phyloP scores from a whole-genome alignment of 805 yeast genomes.

The Lachancea sp. region DNA sequence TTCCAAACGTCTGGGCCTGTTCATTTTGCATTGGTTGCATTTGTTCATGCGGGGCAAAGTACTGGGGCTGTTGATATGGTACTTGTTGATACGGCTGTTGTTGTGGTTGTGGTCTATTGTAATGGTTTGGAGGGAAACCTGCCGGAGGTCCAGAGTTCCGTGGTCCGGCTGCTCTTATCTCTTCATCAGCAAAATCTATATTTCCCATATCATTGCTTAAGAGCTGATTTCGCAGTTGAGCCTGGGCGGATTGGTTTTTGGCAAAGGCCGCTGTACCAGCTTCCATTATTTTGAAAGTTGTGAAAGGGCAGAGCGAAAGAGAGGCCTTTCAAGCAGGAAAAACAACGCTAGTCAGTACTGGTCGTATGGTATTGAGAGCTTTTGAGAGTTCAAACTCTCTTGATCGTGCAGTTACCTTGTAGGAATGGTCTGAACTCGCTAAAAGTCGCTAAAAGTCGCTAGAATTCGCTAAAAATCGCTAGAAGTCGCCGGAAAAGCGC shows the following conservation, averaged over 20 bases:
- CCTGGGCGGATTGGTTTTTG: constrained; percentile 10
- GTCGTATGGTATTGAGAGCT: too few relatives aligned
- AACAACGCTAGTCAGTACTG: too few relatives aligned
- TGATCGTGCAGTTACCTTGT: not conserved
- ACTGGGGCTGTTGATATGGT: not conserved
- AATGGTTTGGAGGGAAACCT: not conserved
- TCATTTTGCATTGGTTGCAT: not conserved
- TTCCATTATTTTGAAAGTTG: constrained; percentile 21
- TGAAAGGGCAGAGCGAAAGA: not conserved
- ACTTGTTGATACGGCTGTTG: too few relatives aligned
- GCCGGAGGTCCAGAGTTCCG: not conserved
- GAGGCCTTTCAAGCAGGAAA: not conserved
- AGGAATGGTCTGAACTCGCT: not conserved
- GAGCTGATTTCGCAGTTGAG: constrained; percentile 32
- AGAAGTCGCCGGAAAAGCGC: not conserved
- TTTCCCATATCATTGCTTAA: constrained; percentile 37
- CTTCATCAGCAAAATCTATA: constrained; percentile 43
- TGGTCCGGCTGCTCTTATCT: constrained; percentile 25
- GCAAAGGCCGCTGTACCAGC: constrained; percentile 30
- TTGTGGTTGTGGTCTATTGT: not conserved
- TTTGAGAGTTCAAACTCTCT: too few relatives aligned
- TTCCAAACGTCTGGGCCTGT: not conserved
- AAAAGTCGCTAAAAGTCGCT: not conserved
- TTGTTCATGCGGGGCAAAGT: not conserved
- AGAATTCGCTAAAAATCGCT: not conserved